These are phyloP conservation scores for Aspergillus neoniger DNA, from an alignment of 2,329 filamentous ascomycete species.

Conservation along the genomic window DNA sequence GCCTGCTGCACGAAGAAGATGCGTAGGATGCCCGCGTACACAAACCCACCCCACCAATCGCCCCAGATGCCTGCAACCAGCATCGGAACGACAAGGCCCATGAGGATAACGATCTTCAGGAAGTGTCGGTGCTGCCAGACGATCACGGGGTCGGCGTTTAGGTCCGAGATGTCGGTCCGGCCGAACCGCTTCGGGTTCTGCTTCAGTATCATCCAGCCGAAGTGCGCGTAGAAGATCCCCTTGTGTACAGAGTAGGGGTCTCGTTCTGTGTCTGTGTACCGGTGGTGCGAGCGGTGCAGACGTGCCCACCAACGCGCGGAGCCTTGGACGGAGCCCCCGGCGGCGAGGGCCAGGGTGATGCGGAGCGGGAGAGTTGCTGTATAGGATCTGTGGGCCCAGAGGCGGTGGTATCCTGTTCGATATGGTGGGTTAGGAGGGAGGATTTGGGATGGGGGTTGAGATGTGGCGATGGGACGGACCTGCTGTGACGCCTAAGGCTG, in stretches of 20 bases:
- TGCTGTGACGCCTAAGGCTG: constrained; percentile 14
- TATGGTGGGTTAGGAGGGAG: neutral
- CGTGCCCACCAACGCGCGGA: constrained; percentile 19
- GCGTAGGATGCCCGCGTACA: constrained; percentile 68
- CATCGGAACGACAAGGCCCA: constrained; percentile 14
- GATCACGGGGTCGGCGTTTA: constrained; percentile 17
- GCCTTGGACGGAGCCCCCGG: constrained; percentile 14
- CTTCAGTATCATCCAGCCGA: constrained; percentile 21
- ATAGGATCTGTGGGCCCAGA: constrained; percentile 21
- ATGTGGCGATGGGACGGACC: neutral
- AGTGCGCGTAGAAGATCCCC: constrained; percentile 18
- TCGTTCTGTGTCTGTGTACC: constrained; percentile 20
- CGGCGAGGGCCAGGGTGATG: constrained; percentile 13
- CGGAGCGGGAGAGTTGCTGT: constrained; percentile 12
- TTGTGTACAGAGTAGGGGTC: constrained; percentile 20
- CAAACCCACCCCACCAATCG: constrained; percentile 19
- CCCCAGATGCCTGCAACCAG: constrained; percentile 15
- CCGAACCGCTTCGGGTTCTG: constrained; percentile 17
- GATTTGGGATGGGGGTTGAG: neutral
- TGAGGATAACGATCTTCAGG: constrained; percentile 12
- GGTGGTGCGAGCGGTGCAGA: constrained; percentile 21
- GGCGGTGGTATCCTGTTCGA: constrained; percentile 63
- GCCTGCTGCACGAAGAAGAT: constrained; percentile 79
- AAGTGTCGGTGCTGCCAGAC: constrained; percentile 22
- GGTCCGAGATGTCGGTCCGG: constrained; percentile 14